Conservation (phyloP, 1,284 basidiomycete genomes). For the Ustilago nuda region DNA sequence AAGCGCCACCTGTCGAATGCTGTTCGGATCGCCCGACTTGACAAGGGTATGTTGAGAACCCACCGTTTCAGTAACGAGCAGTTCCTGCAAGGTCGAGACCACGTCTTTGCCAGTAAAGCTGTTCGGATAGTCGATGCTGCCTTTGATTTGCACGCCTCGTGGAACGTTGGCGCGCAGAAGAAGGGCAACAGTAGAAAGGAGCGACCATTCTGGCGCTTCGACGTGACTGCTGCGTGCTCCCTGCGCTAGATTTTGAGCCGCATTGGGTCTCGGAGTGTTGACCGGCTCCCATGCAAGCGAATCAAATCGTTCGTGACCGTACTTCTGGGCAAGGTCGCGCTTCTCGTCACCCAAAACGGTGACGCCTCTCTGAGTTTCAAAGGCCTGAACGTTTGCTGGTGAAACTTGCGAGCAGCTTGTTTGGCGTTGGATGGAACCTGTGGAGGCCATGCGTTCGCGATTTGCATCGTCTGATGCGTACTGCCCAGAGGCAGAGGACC, state of each 20-base stretch:
- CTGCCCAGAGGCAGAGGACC: background rate
- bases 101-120: constrained; percentile 67
- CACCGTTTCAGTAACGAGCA: constrained; percentile 35
- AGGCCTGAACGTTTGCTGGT: background rate
- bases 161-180: constrained; percentile 87
- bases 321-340: constrained; percentile 15
- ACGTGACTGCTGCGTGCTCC: background rate
- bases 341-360: constrained; percentile 9
- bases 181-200: constrained; percentile 88
- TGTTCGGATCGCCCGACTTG: constrained; percentile 10
- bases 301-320: constrained; percentile 32
- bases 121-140: constrained; percentile 64
- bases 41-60: constrained; percentile 71
- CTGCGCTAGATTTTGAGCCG: background rate
- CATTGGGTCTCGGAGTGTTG: constrained; percentile 23
- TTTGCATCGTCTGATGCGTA: background rate
- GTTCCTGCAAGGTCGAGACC: constrained; percentile 55
- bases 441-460: constrained; percentile 10
- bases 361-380: constrained; percentile 4
- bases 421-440: constrained; percentile 15
- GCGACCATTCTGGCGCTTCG: constrained; percentile 75
- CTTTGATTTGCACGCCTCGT: constrained; percentile 80
- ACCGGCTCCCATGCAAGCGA: constrained; percentile 45
- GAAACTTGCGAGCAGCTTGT: constrained; percentile 10
- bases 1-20: constrained; percentile 78